Percentiles rank a stretch among this genome's conserved stretches.
These are phyloP conservation scores for Tuber melanosporum DNA, from an alignment of 495 filamentous ascomycete genomes.

Conservation along the genomic window DNA sequence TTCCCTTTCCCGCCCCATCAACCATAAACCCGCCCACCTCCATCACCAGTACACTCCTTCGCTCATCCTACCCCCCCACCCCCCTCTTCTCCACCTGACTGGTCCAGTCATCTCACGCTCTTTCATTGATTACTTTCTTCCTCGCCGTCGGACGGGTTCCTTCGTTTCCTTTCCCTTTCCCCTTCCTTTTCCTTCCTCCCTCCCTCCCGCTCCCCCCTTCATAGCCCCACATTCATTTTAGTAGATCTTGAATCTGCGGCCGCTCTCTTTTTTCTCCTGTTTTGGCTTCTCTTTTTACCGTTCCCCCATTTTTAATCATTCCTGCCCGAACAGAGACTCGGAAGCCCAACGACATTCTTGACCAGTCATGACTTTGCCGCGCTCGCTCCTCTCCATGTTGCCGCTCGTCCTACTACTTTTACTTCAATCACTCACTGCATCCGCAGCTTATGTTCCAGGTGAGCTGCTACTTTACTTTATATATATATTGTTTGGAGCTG, in stretches of 20 bases:
- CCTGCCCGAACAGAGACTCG: neutral
- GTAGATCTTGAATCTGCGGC: conserved; percentile 34
- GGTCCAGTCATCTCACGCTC: conserved; percentile 4
- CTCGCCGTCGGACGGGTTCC: conserved; percentile 35
- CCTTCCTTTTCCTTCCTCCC: neutral
- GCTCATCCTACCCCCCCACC: neutral
- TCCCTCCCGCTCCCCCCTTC: neutral
- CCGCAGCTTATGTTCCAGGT: conserved; percentile 30
- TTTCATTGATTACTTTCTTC: conserved; percentile 16
- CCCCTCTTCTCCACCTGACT: neutral
- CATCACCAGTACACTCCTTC: conserved; percentile 15
- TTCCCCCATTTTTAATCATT: neutral
- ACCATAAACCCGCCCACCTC: conserved; percentile 6
- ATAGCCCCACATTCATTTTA: conserved; percentile 8
- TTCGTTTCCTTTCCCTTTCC: conserved; percentile 24
- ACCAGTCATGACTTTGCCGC: conserved; percentile 23
- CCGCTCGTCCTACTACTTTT: conserved; percentile 25
- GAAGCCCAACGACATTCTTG: conserved; percentile 5
- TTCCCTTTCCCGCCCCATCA: conserved; percentile 7
- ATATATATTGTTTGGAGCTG: neutral
- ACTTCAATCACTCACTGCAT: conserved; percentile 23
- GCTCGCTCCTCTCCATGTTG: conserved; percentile 11
- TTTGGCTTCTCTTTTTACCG: conserved; percentile 3
- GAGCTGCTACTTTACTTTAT: conserved; percentile 2
- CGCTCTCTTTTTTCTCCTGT: conserved; percentile 22